phyloP scores from a whole-genome alignment of 1,139 yeast genomes.

The Hyphopichia burtonii region DNA sequence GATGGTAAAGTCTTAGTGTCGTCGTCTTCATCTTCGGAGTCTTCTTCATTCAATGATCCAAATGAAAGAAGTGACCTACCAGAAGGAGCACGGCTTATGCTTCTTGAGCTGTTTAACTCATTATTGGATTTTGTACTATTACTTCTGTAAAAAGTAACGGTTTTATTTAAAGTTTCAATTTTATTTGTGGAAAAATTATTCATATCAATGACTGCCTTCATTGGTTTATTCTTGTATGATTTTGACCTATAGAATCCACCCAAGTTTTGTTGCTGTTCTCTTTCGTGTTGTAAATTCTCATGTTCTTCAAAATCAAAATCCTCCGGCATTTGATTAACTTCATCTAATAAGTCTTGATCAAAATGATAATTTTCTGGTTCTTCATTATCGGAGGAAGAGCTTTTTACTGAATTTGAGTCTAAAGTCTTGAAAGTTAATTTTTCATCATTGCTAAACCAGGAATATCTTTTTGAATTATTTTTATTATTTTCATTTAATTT shows the following conservation, averaged over 20 bases:
- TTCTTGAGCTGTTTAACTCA: conserved; percentile 14
- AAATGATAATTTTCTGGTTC: conserved; percentile 12
- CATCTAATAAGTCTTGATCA: conserved; percentile 48
- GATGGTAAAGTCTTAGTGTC: conserved; percentile 5
- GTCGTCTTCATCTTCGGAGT: conserved; percentile 16
- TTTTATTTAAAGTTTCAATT: conserved; percentile 49
- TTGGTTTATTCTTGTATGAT: conserved; percentile 40
- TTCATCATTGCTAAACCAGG: conserved; percentile 41
- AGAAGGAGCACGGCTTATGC: conserved; percentile 30
- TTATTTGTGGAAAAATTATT: conserved; percentile 34
- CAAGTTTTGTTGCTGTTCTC: conserved; percentile 6
- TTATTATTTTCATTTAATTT: conserved; percentile 1
- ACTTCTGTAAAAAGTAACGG: conserved; percentile 52
- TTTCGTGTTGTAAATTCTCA: conserved; percentile 7
- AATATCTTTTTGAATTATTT: conserved; percentile 19
- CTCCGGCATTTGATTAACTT: conserved; percentile 57
- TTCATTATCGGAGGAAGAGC: conserved; percentile 1
- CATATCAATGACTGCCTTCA: conserved; percentile 24
- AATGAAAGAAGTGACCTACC: conserved; percentile 26
- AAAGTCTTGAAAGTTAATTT: conserved; percentile 14
- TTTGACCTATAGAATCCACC: conserved; percentile 26
- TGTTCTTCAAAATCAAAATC: conserved; percentile 53
- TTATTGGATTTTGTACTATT: conserved; percentile 9
- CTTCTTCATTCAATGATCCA: conserved; percentile 23
- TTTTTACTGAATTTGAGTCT: background rate